Percentiles rank a stretch among this genome's conserved stretches.
Evolutionary conservation across 345 rosid genomes (phyloP).

Genomic region (Brassica juncea): DNA sequence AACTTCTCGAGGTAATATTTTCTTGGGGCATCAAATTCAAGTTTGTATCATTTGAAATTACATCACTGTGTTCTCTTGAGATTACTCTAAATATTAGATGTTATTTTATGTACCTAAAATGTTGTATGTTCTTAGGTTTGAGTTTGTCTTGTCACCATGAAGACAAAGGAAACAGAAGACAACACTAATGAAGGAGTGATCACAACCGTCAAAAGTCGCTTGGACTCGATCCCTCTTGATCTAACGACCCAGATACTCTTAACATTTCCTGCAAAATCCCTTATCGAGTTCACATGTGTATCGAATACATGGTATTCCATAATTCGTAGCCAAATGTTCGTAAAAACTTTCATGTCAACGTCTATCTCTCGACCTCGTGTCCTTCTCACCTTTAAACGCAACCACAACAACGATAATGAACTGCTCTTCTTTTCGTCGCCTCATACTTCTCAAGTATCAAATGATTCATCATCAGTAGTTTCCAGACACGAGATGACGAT

Average conservation of each 20-base stretch:
- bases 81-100: neutral
- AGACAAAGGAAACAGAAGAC: neutral
- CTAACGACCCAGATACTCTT: neutral
- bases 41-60: neutral
- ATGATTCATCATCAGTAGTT: neutral
- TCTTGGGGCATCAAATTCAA: neutral
- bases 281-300: neutral
- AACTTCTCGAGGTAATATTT: neutral
- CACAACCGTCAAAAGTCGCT: neutral
- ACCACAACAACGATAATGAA: neutral
- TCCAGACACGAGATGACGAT: constrained; percentile 11
- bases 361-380: neutral
- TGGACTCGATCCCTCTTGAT: neutral
- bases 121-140: neutral
- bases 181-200: neutral
- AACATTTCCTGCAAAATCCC: constrained; percentile 7
- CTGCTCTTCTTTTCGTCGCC: neutral
- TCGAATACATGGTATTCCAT: constrained; percentile 11
- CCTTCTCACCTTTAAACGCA: neutral
- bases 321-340: neutral
- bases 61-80: neutral
- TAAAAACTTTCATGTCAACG: constrained; percentile 2
- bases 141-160: neutral
- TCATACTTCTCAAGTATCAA: neutral
- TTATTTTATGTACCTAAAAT: neutral